These are phyloP conservation scores for Durio zibethinus DNA, from an alignment of 345 rosid genomes.

Conservation along the genomic window DNA sequence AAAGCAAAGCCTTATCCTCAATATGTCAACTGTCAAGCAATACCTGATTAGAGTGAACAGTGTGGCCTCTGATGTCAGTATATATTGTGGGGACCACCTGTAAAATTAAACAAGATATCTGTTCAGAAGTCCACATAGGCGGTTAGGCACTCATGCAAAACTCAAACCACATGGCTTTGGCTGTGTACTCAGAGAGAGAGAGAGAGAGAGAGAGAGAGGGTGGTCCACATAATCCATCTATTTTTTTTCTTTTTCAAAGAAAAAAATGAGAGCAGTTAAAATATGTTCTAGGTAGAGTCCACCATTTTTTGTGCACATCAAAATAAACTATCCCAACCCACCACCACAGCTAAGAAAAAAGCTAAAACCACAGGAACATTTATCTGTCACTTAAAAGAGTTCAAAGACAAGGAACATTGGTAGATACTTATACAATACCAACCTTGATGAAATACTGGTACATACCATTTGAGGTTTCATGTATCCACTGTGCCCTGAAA, in stretches of 20 bases:
- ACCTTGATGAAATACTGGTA: background rate
- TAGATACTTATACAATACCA: background rate
- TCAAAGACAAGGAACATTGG: background rate
- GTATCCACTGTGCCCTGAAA: constrained; percentile 1
- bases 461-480: background rate
- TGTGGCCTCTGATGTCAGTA: constrained; percentile 55
- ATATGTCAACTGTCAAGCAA: background rate
- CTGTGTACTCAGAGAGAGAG: background rate
- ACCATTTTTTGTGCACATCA: background rate
- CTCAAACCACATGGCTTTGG: background rate
- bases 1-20: no score
- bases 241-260: background rate
- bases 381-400: background rate
- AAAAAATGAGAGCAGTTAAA: background rate
- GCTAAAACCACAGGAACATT: background rate
- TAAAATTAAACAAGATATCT: constrained; percentile 23
- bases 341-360: background rate
- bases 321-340: background rate
- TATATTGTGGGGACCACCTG: constrained; percentile 88
- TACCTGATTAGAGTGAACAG: constrained; percentile 79
- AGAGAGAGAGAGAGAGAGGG: no score
- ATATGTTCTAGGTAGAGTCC: background rate
- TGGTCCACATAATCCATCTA: background rate
- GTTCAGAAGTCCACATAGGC: background rate
- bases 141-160: background rate